Evolutionary conservation across 75 land plant species (phyloP).

Genomic region (Sequoia sempervirens): DNA sequence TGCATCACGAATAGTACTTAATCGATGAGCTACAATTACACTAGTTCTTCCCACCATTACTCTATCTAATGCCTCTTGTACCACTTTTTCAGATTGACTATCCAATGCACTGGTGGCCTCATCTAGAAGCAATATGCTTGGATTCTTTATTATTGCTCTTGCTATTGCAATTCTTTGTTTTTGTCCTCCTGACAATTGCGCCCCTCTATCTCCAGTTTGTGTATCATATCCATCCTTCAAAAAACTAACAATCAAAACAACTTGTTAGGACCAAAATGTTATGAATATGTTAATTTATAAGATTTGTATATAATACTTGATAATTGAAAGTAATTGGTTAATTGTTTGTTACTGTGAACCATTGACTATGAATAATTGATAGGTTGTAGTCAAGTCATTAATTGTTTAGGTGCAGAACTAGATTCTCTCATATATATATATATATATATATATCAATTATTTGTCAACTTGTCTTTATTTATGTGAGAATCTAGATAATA

Average conservation of each 20-base stretch:
- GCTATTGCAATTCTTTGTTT: slow-evolving; percentile 76
- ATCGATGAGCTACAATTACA: slow-evolving; percentile 72
- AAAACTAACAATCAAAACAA: neutral
- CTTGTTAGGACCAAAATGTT: too few species aligned
- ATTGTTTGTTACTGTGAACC: too few species aligned
- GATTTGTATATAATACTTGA: too few species aligned
- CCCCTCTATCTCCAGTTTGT: slow-evolving; percentile 54
- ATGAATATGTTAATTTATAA: too few species aligned
- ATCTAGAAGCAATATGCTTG: slow-evolving; percentile 61
- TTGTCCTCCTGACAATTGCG: slow-evolving; percentile 65
- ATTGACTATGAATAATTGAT: too few species aligned
- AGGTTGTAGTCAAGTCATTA: too few species aligned
- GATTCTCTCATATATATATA: too few species aligned
- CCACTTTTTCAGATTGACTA: slow-evolving; percentile 69
- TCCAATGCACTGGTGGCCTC: slow-evolving; percentile 89
- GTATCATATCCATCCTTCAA: slow-evolving; percentile 67
- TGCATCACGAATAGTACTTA: slow-evolving; percentile 59
- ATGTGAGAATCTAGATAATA: too few species aligned
- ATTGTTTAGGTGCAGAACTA: too few species aligned
- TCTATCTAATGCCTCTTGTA: slow-evolving; percentile 73
- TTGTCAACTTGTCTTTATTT: too few species aligned
- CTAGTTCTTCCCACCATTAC: slow-evolving; percentile 75
- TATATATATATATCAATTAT: too few species aligned
- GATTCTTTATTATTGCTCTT: slow-evolving; percentile 71
- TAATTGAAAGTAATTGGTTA: too few species aligned